Conservation (phyloP, 129 eudicot species). For the Centrapalus pauciflorus region DNA sequence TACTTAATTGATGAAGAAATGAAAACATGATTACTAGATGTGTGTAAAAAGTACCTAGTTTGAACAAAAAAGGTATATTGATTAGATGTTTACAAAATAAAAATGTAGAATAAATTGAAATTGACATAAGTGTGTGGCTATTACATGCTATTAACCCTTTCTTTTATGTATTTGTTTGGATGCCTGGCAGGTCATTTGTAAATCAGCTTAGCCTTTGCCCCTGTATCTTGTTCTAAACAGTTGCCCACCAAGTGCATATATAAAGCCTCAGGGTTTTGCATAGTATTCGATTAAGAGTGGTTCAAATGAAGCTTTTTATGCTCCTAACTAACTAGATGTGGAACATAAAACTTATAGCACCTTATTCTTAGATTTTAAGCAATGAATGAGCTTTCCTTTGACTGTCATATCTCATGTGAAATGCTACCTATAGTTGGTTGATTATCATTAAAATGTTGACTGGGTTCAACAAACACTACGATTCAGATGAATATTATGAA, state of each 20-base stretch:
- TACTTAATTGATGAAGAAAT: no score
- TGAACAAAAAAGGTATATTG: no score
- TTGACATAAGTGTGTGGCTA: no score
- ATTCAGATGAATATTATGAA: conserved; percentile 13
- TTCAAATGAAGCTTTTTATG: background rate
- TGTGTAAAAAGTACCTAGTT: no score
- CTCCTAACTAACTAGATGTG: conserved; percentile 8
- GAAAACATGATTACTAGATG: no score
- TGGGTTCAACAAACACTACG: conserved; percentile 10
- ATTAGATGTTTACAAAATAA: no score
- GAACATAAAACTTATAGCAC: background rate
- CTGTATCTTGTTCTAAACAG: background rate
- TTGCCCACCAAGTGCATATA: background rate
- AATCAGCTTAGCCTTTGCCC: background rate
- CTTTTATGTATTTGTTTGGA: no score
- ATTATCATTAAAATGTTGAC: conserved; percentile 13
- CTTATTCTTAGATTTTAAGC: conserved; percentile 17
- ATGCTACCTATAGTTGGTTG: conserved; percentile 31
- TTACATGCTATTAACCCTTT: no score
- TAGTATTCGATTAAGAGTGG: background rate
- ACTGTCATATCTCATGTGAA: conserved; percentile 15
- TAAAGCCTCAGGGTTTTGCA: background rate
- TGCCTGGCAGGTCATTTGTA: no score
- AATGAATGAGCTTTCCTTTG: conserved; percentile 16
- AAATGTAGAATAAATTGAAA: no score